Base-by-base conservation (phyloP, 2,329 filamentous ascomycete species). In the Gaeumannomyces sp. region DNA sequence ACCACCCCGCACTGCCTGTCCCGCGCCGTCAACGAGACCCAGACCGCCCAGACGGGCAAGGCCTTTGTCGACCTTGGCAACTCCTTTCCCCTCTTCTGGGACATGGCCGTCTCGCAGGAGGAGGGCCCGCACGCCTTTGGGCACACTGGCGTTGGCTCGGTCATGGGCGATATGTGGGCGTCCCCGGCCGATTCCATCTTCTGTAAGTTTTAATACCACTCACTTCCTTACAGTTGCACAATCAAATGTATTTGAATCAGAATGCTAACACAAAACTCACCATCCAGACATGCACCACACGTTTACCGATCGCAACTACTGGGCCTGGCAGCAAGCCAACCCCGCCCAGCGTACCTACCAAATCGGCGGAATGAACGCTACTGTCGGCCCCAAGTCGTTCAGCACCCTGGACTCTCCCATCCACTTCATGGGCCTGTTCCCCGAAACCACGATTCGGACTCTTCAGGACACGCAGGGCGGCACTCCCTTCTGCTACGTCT, bases 1-100 rank as follows among this genome's bases (percentile, higher is more conserved):
- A 64, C 59, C 63, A 64, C 45, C 35, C 63, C 63, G 7, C 63
- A 64, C 63, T 60, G 59, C 31, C 59, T 60, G 59, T 38, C 59
- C 31, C 59, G 59, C 31, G 59, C 59, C 59, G n/a, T 60, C 59
- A 60, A 60, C 31, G 59, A 60, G 59, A 60, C 59, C 28, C n/a
- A 38, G 31, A 60, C 59, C 10, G 59, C 59, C 27, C 59, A 35
- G 59, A 35, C 29, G 28, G 59, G 31, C 31, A 38, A 60, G 59
- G 59, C 59, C 59, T 60, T 35, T 38, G 31, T 31, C 59, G 59
- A 60, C 59, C 59, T 60, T 31, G 59, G 31, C 59, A 60, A 60
- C 31, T 35, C 29, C 22, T 38, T 25, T 31, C 35, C 59, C 16
- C 16, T 14, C 31, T 60, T 60, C 29, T 60, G 59, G 59, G 35